Evolutionary conservation across 805 yeast genomes (phyloP), one percentile per base, ranked within the genome.

Genomic region (Wickerhamiella spandovensis): DNA sequence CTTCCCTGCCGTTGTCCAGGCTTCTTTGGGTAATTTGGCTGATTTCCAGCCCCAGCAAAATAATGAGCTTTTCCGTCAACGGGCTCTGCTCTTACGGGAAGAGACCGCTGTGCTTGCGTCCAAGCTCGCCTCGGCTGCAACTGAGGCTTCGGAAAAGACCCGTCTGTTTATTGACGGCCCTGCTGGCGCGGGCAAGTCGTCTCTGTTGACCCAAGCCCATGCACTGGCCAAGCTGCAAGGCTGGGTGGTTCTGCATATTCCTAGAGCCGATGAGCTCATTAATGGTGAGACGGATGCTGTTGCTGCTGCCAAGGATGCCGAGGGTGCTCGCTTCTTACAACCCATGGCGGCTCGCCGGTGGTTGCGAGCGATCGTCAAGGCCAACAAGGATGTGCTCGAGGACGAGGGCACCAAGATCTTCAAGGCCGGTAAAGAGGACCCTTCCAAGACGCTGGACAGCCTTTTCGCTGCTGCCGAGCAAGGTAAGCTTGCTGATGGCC

Each of bases 121-220:
- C 5, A 22, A 28, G 7, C 38, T 54, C 13, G 21, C 13, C 7
- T 17, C 23, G 30, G 30, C 39, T 2, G 43, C 43, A 28, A 20
- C 30, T 2, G 21, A 37, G 24, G 32, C 49, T 6, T 44, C 44
- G 10, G 5, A 35, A 10, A 17, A 51, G 6, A 37, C 45, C 43
- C 12, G 43, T 17, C 37, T 30, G 21, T 43, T 57, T 30, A 43
- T 55, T 39, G 54, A 44, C 37, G 65, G 54, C 49, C 55, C 48
- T 47, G 45, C 76, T 43, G 95, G 95, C 46, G 72, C 76, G 10
- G 97, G 97, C 7, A 89, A 88, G 68, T 76, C 90, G 2, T 77
- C 86, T 0, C 60, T 81, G 38, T 58, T 88, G 45, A 65, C 89
- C 0, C 95, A 88, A 64, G 71, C 81, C 1, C 82, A 82, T 43